phyloP scores from a whole-genome alignment of 208 protist species.

The Crithidia thermophila region DNA sequence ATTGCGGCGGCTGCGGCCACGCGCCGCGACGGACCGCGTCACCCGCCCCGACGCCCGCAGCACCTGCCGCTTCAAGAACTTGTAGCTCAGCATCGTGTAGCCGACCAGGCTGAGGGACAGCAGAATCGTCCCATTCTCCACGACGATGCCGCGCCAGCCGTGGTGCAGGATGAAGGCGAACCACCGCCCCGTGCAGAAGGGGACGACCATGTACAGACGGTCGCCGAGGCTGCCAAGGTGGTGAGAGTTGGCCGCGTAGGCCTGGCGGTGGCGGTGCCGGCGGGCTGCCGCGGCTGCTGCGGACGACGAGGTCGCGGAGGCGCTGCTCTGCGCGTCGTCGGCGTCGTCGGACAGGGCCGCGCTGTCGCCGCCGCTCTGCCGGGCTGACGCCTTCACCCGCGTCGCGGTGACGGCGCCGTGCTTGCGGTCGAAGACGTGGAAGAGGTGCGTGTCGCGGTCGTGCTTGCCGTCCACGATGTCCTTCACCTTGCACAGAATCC shows the following conservation, averaged over 20 bases:
- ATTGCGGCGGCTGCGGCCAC: slow-evolving; percentile 15
- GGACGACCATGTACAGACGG: slow-evolving; percentile 82
- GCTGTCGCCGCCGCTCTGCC: not conserved
- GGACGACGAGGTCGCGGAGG: not conserved
- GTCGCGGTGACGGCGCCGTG: not conserved
- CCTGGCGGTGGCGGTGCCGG: slow-evolving; percentile 12
- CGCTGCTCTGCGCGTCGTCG: not conserved
- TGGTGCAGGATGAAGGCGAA: slow-evolving; percentile 79
- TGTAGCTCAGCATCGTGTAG: slow-evolving; percentile 81
- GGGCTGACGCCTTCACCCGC: not conserved
- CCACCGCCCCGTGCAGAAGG: slow-evolving; percentile 88
- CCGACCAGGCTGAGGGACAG: slow-evolving; percentile 78
- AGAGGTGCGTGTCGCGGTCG: slow-evolving; percentile 35
- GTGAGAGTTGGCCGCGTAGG: slow-evolving; percentile 14
- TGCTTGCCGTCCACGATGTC: slow-evolving; percentile 76
- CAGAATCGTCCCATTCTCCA: slow-evolving; percentile 78
- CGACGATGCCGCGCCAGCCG: slow-evolving; percentile 75
- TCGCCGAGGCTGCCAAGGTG: slow-evolving; percentile 61
- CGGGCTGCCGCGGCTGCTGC: not conserved
- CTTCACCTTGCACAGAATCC: slow-evolving; percentile 82
- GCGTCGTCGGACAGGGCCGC: not conserved
- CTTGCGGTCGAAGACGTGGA: slow-evolving; percentile 32
- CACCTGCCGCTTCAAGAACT: slow-evolving; percentile 67
- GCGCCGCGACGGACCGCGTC: slow-evolving; percentile 25
- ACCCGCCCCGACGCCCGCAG: slow-evolving; percentile 32